These are phyloP conservation scores for Salix dunnii DNA, from an alignment of 345 rosid species.

Conservation along the genomic window DNA sequence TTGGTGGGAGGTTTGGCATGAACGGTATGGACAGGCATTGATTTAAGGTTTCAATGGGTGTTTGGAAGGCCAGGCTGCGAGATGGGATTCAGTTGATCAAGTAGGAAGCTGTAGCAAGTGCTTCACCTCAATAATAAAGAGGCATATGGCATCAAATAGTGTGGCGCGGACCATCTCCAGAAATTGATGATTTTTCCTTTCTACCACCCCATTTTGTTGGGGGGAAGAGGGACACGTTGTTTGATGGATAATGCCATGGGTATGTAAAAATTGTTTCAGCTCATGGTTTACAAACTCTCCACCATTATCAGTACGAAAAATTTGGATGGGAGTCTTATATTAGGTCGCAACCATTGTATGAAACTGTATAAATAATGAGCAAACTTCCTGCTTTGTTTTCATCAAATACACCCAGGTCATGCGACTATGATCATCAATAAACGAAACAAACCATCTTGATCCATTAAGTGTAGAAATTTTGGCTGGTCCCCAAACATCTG, in stretches of 20 bases:
- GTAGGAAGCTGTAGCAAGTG: not conserved
- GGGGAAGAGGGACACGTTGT: not conserved
- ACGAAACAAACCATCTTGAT: not conserved
- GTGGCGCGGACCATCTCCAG: not conserved
- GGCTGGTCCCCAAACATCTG: not conserved
- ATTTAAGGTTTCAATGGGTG: not conserved
- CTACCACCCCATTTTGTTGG: not conserved
- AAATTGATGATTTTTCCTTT: not conserved
- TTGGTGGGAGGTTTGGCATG: not conserved
- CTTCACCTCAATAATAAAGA: not conserved
- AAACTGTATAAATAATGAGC: too few species aligned
- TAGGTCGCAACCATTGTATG: too few species aligned
- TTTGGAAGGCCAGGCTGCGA: not conserved
- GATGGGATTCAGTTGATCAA: not conserved
- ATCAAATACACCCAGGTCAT: too few species aligned
- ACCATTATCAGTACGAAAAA: too few species aligned
- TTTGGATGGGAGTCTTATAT: too few species aligned
- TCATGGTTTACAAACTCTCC: too few species aligned
- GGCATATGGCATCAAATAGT: not conserved
- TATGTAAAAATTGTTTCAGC: too few species aligned
- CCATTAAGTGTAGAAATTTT: constrained; percentile 7
- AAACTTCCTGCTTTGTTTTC: too few species aligned
- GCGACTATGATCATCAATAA: too few species aligned
- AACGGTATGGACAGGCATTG: not conserved
- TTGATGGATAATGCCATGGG: too few species aligned